Percentiles rank a stretch among this genome's conserved stretches.
These are phyloP conservation scores for Penicillium sp. DNA, from an alignment of 2,329 filamentous ascomycete species.

Conservation along the genomic window DNA sequence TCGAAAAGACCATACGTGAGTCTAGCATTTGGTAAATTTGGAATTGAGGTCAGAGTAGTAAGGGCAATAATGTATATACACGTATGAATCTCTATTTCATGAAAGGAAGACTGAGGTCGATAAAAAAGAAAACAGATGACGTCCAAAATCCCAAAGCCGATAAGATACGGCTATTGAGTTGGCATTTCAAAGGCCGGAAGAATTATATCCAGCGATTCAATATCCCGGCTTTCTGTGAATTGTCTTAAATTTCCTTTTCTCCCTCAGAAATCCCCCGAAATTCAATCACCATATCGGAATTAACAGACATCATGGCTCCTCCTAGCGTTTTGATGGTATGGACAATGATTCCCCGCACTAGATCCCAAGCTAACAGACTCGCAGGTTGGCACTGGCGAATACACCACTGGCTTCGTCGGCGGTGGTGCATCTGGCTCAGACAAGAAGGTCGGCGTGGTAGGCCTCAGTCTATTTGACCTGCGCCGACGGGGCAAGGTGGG, in stretches of 20 bases:
- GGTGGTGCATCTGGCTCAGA: constrained; percentile 80
- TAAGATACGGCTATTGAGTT: constrained; percentile 33
- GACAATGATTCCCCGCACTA: constrained; percentile 2
- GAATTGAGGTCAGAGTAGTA: neutral
- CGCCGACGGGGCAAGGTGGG: constrained; percentile 84
- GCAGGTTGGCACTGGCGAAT: constrained; percentile 87
- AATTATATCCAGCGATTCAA: constrained; percentile 25
- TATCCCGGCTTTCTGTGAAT: constrained; percentile 3
- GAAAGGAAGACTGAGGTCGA: constrained; percentile 8
- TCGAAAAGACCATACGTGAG: neutral
- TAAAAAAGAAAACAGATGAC: neutral
- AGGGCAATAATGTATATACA: neutral
- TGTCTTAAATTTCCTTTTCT: constrained; percentile 9
- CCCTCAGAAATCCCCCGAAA: neutral
- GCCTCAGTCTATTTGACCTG: constrained; percentile 84
- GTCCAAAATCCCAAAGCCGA: neutral
- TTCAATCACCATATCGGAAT: neutral
- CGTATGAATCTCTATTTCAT: too few species aligned
- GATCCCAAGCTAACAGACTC: constrained; percentile 7
- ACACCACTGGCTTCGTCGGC: constrained; percentile 92
- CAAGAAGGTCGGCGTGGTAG: constrained; percentile 95
- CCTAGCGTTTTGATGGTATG: constrained; percentile 69
- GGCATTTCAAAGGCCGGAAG: constrained; percentile 27
- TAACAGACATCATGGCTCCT: constrained; percentile 52
- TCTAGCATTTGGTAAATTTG: neutral